Evolutionary conservation across 805 yeast genomes (phyloP), one percentile per base, ranked within the genome.

Genomic region (Candida wancherniae): DNA sequence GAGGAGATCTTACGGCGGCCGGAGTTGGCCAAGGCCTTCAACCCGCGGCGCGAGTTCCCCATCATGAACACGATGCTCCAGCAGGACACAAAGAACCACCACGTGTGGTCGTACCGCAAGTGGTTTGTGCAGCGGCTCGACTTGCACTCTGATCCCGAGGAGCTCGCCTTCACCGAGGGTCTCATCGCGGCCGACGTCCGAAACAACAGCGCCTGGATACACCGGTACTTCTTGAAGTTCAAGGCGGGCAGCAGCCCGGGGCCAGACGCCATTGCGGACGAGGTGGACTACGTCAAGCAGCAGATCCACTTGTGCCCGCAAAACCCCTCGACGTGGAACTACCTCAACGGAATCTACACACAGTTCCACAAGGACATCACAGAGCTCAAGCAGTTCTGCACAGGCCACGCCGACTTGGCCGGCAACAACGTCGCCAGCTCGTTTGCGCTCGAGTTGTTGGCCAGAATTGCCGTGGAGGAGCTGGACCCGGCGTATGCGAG

Each of bases 201-300:
- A 45, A 92, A 92, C 59, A 92, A 92, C 55, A 82, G 94, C 29
- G 95, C 94, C 1, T 92, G 98, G 98, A 73, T 78, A 37, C 94
- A 84, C 57, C 69, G 97, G 32, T 83, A 66, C 60, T 84, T 80
- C 43, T 56, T 82, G 8, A 45, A 67, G 22, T 59, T 61, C 31
- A 32, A 31, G 15, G 55, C 57, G 36, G 12, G 37, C 26, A 7
- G 20, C 13, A 44, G 16, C 39, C 43, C 8, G 36, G 44, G 40
- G 1, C 43, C 28, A 6, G 39, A 37, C 3, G 41, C 36, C 4
- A 28, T 45, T 4, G 40, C 69, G 3, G 49, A 56, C 0, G 97
- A 88, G 48, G 48, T 80, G 2, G 64, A 61, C 4, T 84, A 57
- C 48, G 69, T 73, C 2, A 64, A 61, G 43, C 48, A 41, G 1